Evolutionary conservation across 2,329 filamentous ascomycete species (phyloP).

Genomic region (Fusarium sublunatum): DNA sequence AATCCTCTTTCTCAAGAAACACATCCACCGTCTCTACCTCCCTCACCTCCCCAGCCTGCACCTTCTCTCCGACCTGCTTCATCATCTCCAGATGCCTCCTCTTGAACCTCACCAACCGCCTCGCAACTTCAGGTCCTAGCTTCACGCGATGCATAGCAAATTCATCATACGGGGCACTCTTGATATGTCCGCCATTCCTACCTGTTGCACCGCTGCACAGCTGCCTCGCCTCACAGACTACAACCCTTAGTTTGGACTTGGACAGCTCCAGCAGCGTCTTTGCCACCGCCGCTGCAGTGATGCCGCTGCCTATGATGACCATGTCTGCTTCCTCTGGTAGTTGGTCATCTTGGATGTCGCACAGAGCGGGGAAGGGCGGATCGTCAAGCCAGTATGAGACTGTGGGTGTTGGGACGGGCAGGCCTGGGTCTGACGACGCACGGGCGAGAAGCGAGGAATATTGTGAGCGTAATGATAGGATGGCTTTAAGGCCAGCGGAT

Average conservation of each 20-base stretch:
- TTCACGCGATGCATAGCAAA: slow-evolving; percentile 50
- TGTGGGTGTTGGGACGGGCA: slow-evolving; percentile 57
- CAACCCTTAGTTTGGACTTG: slow-evolving; percentile 43
- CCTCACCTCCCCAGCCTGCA: slow-evolving; percentile 55
- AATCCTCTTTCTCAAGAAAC: slow-evolving; percentile 53
- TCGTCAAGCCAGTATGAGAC: slow-evolving; percentile 59
- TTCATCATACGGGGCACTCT: slow-evolving; percentile 57
- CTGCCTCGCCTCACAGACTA: slow-evolving; percentile 63
- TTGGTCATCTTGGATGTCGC: slow-evolving; percentile 45
- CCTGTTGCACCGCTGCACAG: slow-evolving; percentile 65
- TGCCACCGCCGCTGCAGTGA: slow-evolving; percentile 56
- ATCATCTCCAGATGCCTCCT: slow-evolving; percentile 56
- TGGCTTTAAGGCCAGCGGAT: slow-evolving; percentile 39
- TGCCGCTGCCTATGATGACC: slow-evolving; percentile 66
- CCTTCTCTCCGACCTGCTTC: slow-evolving; percentile 51
- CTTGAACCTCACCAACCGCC: slow-evolving; percentile 57
- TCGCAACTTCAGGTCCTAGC: slow-evolving; percentile 53
- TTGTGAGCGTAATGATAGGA: slow-evolving; percentile 45
- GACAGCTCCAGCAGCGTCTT: slow-evolving; percentile 47
- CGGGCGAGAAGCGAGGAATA: slow-evolving; percentile 48
- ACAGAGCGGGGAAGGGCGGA: slow-evolving; percentile 57
- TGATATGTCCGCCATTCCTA: slow-evolving; percentile 65
- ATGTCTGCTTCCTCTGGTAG: slow-evolving; percentile 58
- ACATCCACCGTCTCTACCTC: slow-evolving; percentile 61
- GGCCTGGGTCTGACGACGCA: slow-evolving; percentile 51